Evolutionary conservation across 192 early-diverging fungal species (phyloP), one percentile per base, ranked within the genome.

Genomic region (Dimargaris cristalligena): DNA sequence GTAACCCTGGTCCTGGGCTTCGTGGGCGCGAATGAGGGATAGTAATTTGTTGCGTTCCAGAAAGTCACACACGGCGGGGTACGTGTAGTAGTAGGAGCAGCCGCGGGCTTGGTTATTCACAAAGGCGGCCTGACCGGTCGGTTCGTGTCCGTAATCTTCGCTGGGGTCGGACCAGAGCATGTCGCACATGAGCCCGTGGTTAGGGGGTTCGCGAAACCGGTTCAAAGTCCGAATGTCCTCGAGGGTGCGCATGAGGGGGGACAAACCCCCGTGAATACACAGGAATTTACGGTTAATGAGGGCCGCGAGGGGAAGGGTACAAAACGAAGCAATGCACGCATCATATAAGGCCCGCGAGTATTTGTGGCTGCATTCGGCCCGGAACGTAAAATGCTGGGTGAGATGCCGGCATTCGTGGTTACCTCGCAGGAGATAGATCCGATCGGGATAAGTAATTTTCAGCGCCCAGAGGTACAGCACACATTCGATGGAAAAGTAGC

Each of bases 111-210:
- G 78, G 62, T 94, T 94, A 67, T 94, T 88, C 46, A 88, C 67
- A 67, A 88, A 94, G 28, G 78, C 79, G 59, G 92, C 88, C 49
- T 81, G 85, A 14, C 25, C 25, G n/a, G 78, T 84, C 60, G 84
- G 79, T 62, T 93, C 91, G 52, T 87, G 85, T 9, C 89, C 91
- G 76, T 91, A 90, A 64, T 93, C 91, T 70, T 91, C 90, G 46
- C 91, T 68, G 35, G 91, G 91, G 73, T 94, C 91, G 10, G 91
- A 83, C 90, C 90, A 93, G 30, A 94, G 72, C 13, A 91, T 68
- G 73, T 94, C 91, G 69, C 91, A 94, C 89, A 94, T 90, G 52
- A 94, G 60, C 44, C 91, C 91, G 56, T 92, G 88, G 4, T 88
- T 90, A 6, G 91, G 90, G 6, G 91, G 89, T 62, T 94, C 89